Conservation (phyloP, 805 yeast species). For the Priceomyces castillae region DNA sequence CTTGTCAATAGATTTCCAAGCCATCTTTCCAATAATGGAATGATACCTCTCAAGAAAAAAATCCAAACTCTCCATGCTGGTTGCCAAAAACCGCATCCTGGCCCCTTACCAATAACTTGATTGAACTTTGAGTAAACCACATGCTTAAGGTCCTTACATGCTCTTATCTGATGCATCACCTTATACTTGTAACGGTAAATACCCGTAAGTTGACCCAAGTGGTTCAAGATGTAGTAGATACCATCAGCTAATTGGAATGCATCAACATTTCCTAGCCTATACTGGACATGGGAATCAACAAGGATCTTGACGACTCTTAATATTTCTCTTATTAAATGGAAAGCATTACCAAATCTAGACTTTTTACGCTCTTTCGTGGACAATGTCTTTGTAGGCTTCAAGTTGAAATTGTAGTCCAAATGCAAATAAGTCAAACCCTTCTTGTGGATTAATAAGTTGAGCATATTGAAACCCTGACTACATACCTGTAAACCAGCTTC, state of each 20-base stretch:
- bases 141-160: slow-evolving; percentile 93
- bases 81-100: slow-evolving; percentile 99
- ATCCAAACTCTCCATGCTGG: slow-evolving; percentile 99
- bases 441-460: slow-evolving; percentile 83
- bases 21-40: slow-evolving; percentile 94
- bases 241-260: slow-evolving; percentile 96
- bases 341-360: slow-evolving; percentile 94
- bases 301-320: slow-evolving; percentile 77
- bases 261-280: slow-evolving; percentile 84
- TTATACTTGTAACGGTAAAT: slow-evolving; percentile 94
- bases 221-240: slow-evolving; percentile 82
- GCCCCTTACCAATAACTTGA: slow-evolving; percentile 88
- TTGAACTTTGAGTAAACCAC: slow-evolving; percentile 85
- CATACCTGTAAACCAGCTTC: slow-evolving; percentile 96
- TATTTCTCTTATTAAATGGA: slow-evolving; percentile 89
- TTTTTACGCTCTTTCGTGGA: slow-evolving; percentile 95
- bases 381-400: slow-evolving; percentile 93
- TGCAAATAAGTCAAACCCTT: slow-evolving; percentile 90
- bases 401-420: slow-evolving; percentile 90
- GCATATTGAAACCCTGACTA: slow-evolving; percentile 90
- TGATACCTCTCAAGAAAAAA: slow-evolving; percentile 83
- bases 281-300: slow-evolving; percentile 93
- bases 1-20: slow-evolving; percentile 85
- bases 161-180: slow-evolving; percentile 97
- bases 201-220: slow-evolving; percentile 94